Conservation (phyloP, 352 stramenopile species). For the Phytophthora sojae region DNA sequence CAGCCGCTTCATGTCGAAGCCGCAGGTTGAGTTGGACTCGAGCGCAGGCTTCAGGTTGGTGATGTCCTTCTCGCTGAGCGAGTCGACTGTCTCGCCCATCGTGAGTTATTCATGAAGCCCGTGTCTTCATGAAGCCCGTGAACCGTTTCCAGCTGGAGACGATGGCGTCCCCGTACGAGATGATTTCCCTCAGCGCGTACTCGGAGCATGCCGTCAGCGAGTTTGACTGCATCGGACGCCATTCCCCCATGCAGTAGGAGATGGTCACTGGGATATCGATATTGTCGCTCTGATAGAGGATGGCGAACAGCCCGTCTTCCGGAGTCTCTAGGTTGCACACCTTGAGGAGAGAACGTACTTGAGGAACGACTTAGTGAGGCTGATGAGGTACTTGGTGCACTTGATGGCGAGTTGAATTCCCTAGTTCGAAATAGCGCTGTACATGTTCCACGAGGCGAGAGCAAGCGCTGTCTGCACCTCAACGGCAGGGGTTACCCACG, state of each 20-base stretch:
- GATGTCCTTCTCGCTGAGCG: constrained; percentile 30
- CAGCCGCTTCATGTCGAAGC: constrained; percentile 44
- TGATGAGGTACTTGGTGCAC: constrained; percentile 51
- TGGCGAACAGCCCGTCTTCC: constrained; percentile 43
- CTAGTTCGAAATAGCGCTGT: constrained; percentile 36
- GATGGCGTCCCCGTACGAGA: constrained; percentile 38
- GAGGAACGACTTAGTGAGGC: constrained; percentile 41
- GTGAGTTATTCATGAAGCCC: constrained; percentile 36
- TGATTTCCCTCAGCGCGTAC: constrained; percentile 42
- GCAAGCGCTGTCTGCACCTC: constrained; percentile 34
- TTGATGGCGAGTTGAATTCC: constrained; percentile 37
- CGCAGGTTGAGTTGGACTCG: constrained; percentile 39
- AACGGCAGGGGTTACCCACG: no score
- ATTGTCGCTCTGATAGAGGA: constrained; percentile 54
- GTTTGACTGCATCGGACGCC: constrained; percentile 40
- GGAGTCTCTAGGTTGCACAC: constrained; percentile 34
- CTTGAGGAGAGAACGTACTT: constrained; percentile 43
- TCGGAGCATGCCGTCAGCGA: constrained; percentile 41
- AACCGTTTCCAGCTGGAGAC: constrained; percentile 40
- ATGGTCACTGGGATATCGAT: constrained; percentile 58
- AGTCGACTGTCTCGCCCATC: constrained; percentile 22
- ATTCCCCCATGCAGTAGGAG: constrained; percentile 48
- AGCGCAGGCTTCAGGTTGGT: constrained; percentile 34
- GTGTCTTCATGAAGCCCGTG: constrained; percentile 42
- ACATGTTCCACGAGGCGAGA: constrained; percentile 32